Evolutionary conservation across 2,329 filamentous ascomycete genomes (phyloP).

Genomic region (Clarireedia monteithiana): DNA sequence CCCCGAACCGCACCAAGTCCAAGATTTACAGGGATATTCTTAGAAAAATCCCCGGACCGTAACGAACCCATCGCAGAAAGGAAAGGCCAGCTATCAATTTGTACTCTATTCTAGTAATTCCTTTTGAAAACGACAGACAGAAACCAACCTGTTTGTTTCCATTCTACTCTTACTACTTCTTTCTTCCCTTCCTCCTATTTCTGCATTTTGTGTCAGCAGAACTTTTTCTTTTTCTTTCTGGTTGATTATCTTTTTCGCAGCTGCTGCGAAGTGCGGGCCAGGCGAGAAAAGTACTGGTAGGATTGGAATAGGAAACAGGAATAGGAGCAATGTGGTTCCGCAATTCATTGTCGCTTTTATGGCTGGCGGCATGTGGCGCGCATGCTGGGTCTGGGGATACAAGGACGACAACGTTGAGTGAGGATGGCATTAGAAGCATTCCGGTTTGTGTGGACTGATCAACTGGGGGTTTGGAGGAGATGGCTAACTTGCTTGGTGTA

Average conservation of each 20-base stretch:
- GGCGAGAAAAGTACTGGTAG: not conserved
- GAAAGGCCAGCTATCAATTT: conserved; percentile 19
- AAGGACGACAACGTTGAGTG: conserved; percentile 27
- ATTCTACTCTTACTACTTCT: not conserved
- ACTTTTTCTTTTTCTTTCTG: not conserved
- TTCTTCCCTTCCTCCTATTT: not conserved
- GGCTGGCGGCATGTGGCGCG: conserved; percentile 30
- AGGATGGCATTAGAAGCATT: conserved; percentile 52
- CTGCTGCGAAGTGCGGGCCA: not conserved
- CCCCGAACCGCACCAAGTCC: not conserved
- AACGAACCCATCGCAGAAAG: not conserved
- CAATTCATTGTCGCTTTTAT: conserved; percentile 21
- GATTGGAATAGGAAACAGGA: conserved; percentile 1
- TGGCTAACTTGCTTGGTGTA: conserved; percentile 32
- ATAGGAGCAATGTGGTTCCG: conserved; percentile 27
- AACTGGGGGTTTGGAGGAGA: not conserved
- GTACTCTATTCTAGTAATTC: not conserved
- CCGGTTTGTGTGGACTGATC: conserved; percentile 40
- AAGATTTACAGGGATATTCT: conserved; percentile 1
- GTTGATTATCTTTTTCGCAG: not conserved
- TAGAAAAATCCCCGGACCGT: not conserved
- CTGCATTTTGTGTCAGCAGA: no score
- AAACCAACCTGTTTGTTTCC: not conserved
- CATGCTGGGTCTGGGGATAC: conserved; percentile 27
- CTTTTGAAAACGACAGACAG: not conserved